phyloP scores from a whole-genome alignment of 2,329 filamentous ascomycete species.

The Escovopsis sp. region DNA sequence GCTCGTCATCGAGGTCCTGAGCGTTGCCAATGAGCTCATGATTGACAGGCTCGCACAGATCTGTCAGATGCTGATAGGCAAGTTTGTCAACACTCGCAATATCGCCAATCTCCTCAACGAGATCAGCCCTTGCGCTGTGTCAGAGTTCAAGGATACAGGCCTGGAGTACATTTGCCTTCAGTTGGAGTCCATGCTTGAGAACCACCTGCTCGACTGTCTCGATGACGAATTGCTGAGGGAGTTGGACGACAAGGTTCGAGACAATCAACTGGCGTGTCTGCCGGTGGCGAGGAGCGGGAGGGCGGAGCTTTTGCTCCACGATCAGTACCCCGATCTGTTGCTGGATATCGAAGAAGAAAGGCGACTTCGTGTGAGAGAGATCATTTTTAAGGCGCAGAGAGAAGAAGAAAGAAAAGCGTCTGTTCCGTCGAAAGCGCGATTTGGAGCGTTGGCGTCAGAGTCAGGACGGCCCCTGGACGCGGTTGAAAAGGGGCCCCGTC shows the following conservation, averaged over 20 bases:
- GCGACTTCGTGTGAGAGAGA: constrained; percentile 57
- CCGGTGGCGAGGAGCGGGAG: constrained; percentile 65
- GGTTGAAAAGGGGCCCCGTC: constrained; percentile 30
- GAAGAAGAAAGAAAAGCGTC: constrained; percentile 50
- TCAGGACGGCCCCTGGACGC: constrained; percentile 23
- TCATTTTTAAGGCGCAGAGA: constrained; percentile 51
- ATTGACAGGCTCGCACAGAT: constrained; percentile 78
- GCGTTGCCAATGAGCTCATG: constrained; percentile 87
- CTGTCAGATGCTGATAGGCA: constrained; percentile 71
- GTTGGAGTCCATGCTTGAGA: constrained; percentile 82
- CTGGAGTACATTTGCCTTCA: constrained; percentile 87
- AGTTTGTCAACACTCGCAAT: constrained; percentile 74
- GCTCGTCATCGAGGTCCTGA: constrained; percentile 79
- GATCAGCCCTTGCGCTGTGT: constrained; percentile 68
- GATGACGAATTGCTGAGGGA: constrained; percentile 72
- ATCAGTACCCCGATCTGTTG: constrained; percentile 46
- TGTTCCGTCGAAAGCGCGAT: constrained; percentile 42
- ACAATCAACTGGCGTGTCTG: constrained; percentile 65
- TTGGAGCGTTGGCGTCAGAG: constrained; percentile 55
- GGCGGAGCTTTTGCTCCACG: constrained; percentile 49
- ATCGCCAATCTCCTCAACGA: constrained; percentile 74
- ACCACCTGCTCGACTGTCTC: constrained; percentile 70
- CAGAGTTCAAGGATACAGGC: constrained; percentile 73
- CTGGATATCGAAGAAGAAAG: constrained; percentile 53
- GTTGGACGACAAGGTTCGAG: constrained; percentile 63